A percentile compares a stretch with the other conserved stretches of the same genome.
Evolutionary conservation across 2,329 filamentous ascomycete species (phyloP).

Genomic region (Bretziella fagacearum): DNA sequence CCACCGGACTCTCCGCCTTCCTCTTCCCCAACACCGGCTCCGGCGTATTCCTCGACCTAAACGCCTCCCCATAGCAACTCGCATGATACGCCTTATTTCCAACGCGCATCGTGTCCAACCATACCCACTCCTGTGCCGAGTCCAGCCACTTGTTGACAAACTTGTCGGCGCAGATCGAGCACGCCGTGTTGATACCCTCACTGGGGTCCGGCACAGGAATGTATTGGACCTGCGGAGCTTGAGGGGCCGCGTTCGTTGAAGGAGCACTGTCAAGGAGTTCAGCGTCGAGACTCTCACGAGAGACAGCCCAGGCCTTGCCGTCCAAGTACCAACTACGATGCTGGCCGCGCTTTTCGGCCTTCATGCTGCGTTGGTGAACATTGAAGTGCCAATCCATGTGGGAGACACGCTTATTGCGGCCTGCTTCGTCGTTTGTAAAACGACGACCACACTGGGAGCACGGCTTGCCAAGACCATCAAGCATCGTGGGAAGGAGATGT

Average conservation of each 20-base stretch:
- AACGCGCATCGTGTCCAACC: constrained; percentile 72
- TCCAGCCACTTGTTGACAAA: constrained; percentile 88
- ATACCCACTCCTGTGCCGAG: constrained; percentile 90
- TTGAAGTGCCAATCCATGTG: constrained; percentile 99
- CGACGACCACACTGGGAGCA: constrained; percentile 85
- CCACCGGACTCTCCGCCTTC: constrained; percentile 36
- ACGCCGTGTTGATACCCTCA: constrained; percentile 56
- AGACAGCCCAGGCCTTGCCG: constrained; percentile 82
- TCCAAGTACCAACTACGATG: constrained; percentile 93
- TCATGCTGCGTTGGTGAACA: constrained; percentile 74
- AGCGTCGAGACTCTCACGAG: constrained; percentile 60
- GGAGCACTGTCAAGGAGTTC: constrained; percentile 26
- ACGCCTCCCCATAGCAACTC: constrained; percentile 73
- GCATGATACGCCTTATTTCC: constrained; percentile 74
- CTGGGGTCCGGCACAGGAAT: constrained; percentile 72
- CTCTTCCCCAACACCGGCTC: constrained; percentile 55
- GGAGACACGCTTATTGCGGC: constrained; percentile 68
- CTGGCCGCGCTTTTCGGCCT: constrained; percentile 70
- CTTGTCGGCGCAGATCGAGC: constrained; percentile 87
- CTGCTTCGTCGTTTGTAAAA: constrained; percentile 61
- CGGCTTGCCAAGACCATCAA: constrained; percentile 67
- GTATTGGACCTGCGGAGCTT: constrained; percentile 44
- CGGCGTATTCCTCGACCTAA: constrained; percentile 37
- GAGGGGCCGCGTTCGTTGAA: constrained; percentile 28
- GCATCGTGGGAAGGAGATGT: constrained; percentile 55